phyloP scores from a whole-genome alignment of 2,329 filamentous ascomycete genomes.

The Mollisiaceae sp. region DNA sequence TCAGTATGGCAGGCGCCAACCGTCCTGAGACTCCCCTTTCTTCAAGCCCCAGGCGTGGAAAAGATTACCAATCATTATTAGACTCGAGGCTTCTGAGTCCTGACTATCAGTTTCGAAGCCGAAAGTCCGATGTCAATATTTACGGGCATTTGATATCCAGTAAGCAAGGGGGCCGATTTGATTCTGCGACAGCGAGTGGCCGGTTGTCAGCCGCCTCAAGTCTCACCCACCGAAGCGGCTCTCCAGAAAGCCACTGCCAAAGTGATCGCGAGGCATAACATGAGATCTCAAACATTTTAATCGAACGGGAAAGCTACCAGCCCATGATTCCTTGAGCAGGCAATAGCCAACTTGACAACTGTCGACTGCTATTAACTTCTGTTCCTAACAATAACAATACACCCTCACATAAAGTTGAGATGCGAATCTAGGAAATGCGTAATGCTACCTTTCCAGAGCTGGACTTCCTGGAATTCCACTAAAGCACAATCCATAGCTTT shows the following conservation, averaged over 20 bases:
- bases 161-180: neutral
- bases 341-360: neutral
- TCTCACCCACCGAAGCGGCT: neutral
- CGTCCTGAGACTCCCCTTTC: neutral
- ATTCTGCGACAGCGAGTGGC: neutral
- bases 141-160: conserved; percentile 2
- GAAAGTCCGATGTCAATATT: neutral
- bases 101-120: neutral
- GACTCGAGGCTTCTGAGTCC: neutral
- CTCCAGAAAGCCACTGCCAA: neutral
- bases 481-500: conserved; percentile 5
- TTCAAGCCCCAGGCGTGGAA: neutral
- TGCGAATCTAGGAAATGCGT: neutral
- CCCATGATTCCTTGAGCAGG: neutral
- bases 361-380: neutral
- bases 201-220: neutral
- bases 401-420: conserved; percentile 4
- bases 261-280: neutral
- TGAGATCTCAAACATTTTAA: neutral
- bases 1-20: neutral
- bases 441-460: neutral
- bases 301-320: neutral
- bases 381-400: neutral
- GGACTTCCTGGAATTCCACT: neutral
- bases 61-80: conserved; percentile 1